Evolutionary conservation across 192 early-diverging fungal species (phyloP), one percentile per base, ranked within the genome.

Genomic region (Gonapodya prolifera): DNA sequence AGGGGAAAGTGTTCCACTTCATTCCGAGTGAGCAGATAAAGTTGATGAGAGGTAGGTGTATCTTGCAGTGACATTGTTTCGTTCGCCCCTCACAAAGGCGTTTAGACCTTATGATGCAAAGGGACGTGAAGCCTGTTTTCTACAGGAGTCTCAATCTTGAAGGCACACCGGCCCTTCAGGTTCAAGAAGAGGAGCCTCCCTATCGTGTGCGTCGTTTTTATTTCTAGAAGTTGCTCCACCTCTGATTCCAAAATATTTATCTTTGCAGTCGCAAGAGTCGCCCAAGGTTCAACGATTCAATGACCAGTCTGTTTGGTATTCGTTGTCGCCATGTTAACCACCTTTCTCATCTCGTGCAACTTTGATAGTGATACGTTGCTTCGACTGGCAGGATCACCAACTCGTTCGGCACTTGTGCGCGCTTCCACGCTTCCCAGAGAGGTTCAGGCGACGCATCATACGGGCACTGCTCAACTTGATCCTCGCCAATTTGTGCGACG

Each of bases 21-120:
- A 88, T 89, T 71, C 88, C 88, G 0, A 78, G 78, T 16, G 85
- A 85, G 78, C 86, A 88, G 35, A 80, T 89, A 0, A 89, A 89
- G 80, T 75, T 89, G 1, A 61, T 89, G 35, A 87, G 85, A 86
- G 88, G 88, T 86, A 79, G 30, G 35, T 2, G 18, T 23, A 34
- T 2, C 2, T 35, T 18, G 18, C 31, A 2, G 35, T 75, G n/a
- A 35, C 29, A 18, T 34, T 29, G 30, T 34, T 69, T 79, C 8
- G 34, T 71, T 33, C 16, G 33, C 77, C 1, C 33, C 76, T 13
- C 75, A 76, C n/a, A 23, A 34, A 2, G 1, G 61, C 61, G 17
- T 79, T 31, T 45, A 88, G 87, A 88, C 79, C 80, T 85, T 69
- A 85, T 86, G 35, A 73, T 80, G 2, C 77, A 86, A 70, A 77